phyloP scores from a whole-genome alignment of 2,329 filamentous ascomycete species.

The Fusarium citri region DNA sequence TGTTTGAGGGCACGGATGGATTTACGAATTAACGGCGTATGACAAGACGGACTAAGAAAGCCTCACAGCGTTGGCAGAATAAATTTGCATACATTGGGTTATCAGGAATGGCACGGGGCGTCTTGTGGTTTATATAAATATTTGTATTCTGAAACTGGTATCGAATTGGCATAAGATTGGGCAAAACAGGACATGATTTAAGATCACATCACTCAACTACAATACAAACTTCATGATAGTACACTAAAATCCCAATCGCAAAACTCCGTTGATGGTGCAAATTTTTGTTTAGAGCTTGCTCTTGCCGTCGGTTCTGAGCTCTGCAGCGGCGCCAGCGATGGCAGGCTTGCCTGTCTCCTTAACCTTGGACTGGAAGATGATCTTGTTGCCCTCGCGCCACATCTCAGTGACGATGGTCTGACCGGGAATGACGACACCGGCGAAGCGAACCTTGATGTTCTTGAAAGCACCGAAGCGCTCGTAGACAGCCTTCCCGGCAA shows the following conservation, averaged over 20 bases:
- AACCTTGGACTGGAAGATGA: conserved; percentile 88
- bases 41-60: conserved; percentile 22
- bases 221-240: conserved; percentile 46
- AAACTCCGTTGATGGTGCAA: conserved; percentile 24
- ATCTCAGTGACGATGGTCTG: conserved; percentile 94
- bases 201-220: conserved; percentile 37
- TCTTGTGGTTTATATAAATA: conserved; percentile 23
- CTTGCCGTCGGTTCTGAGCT: conserved; percentile 65
- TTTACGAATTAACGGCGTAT: conserved; percentile 25
- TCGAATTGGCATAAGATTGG: conserved; percentile 31
- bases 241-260: conserved; percentile 29
- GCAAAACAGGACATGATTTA: conserved; percentile 32
- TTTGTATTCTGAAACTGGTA: conserved; percentile 12
- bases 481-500: conserved; percentile 90
- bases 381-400: conserved; percentile 86
- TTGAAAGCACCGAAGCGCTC: conserved; percentile 84
- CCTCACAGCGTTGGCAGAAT: conserved; percentile 25
- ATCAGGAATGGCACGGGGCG: conserved; percentile 19
- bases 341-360: conserved; percentile 93
- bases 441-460: conserved; percentile 94
- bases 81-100: conserved; percentile 26
- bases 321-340: conserved; percentile 83
- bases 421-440: conserved; percentile 84
- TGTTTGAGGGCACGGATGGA: conserved; percentile 45
- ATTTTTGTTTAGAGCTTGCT: conserved; percentile 48